Conservation (phyloP, 768 basidiomycete species). For the Russula brevipes region DNA sequence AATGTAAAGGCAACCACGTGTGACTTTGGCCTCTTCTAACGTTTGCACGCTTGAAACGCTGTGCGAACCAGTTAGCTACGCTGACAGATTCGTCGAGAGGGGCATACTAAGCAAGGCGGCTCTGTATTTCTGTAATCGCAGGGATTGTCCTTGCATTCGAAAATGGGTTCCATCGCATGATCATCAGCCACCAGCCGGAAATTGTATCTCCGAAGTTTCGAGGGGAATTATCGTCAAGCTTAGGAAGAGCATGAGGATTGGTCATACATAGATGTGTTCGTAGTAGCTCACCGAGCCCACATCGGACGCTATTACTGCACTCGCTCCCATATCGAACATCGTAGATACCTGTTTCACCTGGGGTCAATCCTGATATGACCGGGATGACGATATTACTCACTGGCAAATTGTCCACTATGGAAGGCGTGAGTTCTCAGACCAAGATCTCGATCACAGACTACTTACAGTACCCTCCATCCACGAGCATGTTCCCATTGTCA, state of each 20-base stretch:
- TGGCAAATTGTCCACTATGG: conserved; percentile 80
- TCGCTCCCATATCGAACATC: conserved; percentile 90
- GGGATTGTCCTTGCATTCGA: conserved; percentile 72
- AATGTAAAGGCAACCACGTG: conserved; percentile 86
- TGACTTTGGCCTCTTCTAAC: conserved; percentile 89
- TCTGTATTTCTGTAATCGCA: conserved; percentile 89
- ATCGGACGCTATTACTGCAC: conserved; percentile 86
- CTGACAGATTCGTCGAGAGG: conserved; percentile 4
- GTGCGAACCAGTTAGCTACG: conserved; percentile 10
- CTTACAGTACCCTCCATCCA: conserved; percentile 86
- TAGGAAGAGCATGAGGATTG: background rate
- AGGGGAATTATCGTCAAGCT: conserved; percentile 94
- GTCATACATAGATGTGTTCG: background rate
- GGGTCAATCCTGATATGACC: background rate
- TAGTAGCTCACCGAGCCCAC: conserved; percentile 68
- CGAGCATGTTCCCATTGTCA: conserved; percentile 88
- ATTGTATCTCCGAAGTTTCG: conserved; percentile 92
- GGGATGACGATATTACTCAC: conserved; percentile 37
- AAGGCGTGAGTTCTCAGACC: conserved; percentile 8
- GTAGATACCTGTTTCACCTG: conserved; percentile 58
- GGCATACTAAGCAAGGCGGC: conserved; percentile 89
- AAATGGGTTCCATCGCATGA: conserved; percentile 93
- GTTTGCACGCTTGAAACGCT: conserved; percentile 96
- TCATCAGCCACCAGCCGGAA: conserved; percentile 92
- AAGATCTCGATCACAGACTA: conserved; percentile 28